Evolutionary conservation across 2,329 filamentous ascomycete species (phyloP), one percentile per base, ranked within the genome.

Genomic region (Acrodontium crateriforme): DNA sequence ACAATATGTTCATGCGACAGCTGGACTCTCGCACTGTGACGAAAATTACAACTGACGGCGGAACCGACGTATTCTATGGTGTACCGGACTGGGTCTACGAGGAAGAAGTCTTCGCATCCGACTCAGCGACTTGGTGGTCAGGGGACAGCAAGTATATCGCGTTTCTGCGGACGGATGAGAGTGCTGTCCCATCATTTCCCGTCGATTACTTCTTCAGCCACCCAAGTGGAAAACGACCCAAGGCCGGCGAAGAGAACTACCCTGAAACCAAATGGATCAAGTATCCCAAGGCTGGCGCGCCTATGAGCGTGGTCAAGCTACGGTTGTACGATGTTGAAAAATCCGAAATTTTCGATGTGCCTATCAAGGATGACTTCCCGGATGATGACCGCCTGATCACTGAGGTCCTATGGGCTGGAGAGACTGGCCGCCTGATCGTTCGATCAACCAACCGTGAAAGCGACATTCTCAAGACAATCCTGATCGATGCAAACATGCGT

Each of bases 11-110:
- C 49, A 59, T 95, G 24, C 75, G 89, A 28, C 73, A 72, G 29
- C 45, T 81, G 16, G 58, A 65, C 9, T 69, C 67, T 3, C 59
- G 70, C 12, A 57, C 66, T 10, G 67, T 82, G 4, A 64, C 68
- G 4, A 72, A 78, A 36, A 78, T 98, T 42, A 95, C 89, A 2
- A 72, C 64, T 29, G 87, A 98, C 49, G 89, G 91, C 9, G 82
- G 87, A 0, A 63, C 74, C 1, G 74, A 95, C 42, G 72, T 89
- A 34, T 98, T 98, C 55, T 94, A 98, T 45, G 89, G 89, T 11
- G 73, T 94, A 12, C 89, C 89, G 1, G 91, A 98, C 53, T 98
- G 89, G 89, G 89, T 95, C 0, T 93, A 92, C 46, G 82, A 91
- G 49, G 74, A 78, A 44, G 83, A 92, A 52, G 82, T 92, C 3